Conservation (phyloP, 306 rosid species). For the Sindora glabra region DNA sequence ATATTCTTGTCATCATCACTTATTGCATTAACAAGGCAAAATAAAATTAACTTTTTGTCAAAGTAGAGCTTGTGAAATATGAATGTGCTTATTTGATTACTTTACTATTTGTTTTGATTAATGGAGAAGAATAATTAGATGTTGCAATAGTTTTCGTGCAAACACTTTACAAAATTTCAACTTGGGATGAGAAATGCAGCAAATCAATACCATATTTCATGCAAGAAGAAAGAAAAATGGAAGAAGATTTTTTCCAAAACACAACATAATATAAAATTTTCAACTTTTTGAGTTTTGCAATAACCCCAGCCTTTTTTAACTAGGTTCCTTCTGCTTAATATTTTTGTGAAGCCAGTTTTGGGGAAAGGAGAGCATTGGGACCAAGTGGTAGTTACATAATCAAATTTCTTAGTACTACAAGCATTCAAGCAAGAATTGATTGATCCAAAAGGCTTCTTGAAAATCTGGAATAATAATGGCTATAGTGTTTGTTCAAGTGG, state of each 20-base stretch:
- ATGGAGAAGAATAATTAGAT: slow-evolving; percentile 15
- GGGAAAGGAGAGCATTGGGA: slow-evolving; percentile 29
- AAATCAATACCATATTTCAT: slow-evolving; percentile 10
- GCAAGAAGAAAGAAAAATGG: slow-evolving; percentile 28
- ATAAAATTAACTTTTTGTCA: no score
- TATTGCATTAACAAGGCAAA: no score
- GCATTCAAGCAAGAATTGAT: slow-evolving; percentile 48
- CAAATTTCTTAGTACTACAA: slow-evolving; percentile 45
- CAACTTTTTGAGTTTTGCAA: neutral
- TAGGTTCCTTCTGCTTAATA: slow-evolving; percentile 8
- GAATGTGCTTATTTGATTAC: no score
- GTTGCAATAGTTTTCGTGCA: neutral
- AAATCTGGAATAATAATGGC: slow-evolving; percentile 58
- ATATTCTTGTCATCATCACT: no score
- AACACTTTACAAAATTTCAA: slow-evolving; percentile 2
- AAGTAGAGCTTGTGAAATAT: no score
- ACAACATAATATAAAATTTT: neutral
- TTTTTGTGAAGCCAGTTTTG: slow-evolving; percentile 10
- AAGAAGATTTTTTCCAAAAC: neutral
- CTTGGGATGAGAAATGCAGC: neutral
- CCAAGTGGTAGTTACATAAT: slow-evolving; percentile 41
- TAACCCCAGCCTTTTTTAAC: neutral
- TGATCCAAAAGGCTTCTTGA: slow-evolving; percentile 49
- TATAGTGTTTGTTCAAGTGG: slow-evolving; percentile 59
- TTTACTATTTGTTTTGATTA: no score